Conservation (phyloP, 2,329 filamentous ascomycete species). For the Esteya vermicola region DNA sequence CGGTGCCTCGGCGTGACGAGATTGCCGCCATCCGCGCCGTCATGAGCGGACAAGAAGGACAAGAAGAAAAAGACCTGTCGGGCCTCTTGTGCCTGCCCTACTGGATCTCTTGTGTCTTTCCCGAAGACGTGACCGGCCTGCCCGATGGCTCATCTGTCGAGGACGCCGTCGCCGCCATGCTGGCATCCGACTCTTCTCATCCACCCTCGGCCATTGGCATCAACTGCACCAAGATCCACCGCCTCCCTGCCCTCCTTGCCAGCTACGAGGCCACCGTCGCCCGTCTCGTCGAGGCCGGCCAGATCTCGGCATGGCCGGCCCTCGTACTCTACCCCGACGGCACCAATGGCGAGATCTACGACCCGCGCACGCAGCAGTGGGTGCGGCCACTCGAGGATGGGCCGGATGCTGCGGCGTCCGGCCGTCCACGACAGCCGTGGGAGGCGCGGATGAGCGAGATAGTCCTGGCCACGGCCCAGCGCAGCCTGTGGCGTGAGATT, state of each 20-base stretch:
- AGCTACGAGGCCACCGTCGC: slow-evolving; percentile 36
- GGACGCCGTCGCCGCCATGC: slow-evolving; percentile 24
- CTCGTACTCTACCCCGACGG: slow-evolving; percentile 56
- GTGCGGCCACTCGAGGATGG: too few relatives aligned
- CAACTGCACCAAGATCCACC: slow-evolving; percentile 54
- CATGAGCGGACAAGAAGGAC: too few relatives aligned
- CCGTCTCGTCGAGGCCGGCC: slow-evolving; percentile 19
- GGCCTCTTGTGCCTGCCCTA: slow-evolving; percentile 25
- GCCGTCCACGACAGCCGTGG: too few relatives aligned
- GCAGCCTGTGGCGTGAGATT: slow-evolving; percentile 28
- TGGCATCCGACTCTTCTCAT: slow-evolving; percentile 7
- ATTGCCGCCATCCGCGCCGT: slow-evolving; percentile 42
- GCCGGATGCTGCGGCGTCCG: too few relatives aligned
- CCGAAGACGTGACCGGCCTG: slow-evolving; percentile 25
- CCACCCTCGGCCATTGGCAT: slow-evolving; percentile 49
- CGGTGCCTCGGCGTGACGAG: slow-evolving; percentile 48
- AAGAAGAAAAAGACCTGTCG: not conserved
- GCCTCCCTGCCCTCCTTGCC: slow-evolving; percentile 39
- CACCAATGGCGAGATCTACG: slow-evolving; percentile 53
- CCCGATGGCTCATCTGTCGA: slow-evolving; percentile 40
- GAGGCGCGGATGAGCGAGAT: slow-evolving; percentile 27
- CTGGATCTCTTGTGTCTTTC: slow-evolving; percentile 52
- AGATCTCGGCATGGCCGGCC: slow-evolving; percentile 28
- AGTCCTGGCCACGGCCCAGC: slow-evolving; percentile 20
- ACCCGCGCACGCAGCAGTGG: slow-evolving; percentile 49